A percentile compares a stretch with the other conserved stretches of the same genome.
Conservation (phyloP, 2,329 filamentous ascomycete genomes). For the Claviceps capensis region DNA sequence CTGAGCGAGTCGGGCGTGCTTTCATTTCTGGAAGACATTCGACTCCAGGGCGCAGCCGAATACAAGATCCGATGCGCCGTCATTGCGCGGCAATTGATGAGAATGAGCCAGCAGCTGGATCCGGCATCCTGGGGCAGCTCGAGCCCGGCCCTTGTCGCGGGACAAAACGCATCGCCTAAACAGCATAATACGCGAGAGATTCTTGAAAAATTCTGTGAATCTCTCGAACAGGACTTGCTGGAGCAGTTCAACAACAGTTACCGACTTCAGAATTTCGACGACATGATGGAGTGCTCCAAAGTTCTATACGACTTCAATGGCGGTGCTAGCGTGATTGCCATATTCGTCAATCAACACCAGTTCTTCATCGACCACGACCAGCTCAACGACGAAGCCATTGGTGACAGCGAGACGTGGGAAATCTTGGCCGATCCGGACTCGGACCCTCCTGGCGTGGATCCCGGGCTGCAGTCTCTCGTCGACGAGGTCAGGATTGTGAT, state of each 20-base stretch:
- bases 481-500: slow-evolving; percentile 93
- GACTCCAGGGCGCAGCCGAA: slow-evolving; percentile 71
- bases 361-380: slow-evolving; percentile 98
- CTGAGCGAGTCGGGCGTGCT: slow-evolving; percentile 83
- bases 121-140: slow-evolving; percentile 56
- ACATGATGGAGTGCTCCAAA: slow-evolving; percentile 94
- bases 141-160: slow-evolving; percentile 36
- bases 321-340: slow-evolving; percentile 83
- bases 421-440: slow-evolving; percentile 86
- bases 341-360: slow-evolving; percentile 97
- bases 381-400: slow-evolving; percentile 69
- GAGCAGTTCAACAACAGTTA: slow-evolving; percentile 98
- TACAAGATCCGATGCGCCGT: slow-evolving; percentile 90
- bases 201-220: slow-evolving; percentile 93
- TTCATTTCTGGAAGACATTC: slow-evolving; percentile 75
- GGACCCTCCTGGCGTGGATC: slow-evolving; percentile 81
- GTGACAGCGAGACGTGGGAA: slow-evolving; percentile 73
- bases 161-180: slow-evolving; percentile 23
- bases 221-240: slow-evolving; percentile 84
- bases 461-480: slow-evolving; percentile 78
- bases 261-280: slow-evolving; percentile 84
- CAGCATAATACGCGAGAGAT: slow-evolving; percentile 66
- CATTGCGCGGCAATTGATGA: slow-evolving; percentile 83
- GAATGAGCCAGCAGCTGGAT: slow-evolving; percentile 86
- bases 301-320: slow-evolving; percentile 94